phyloP scores from a whole-genome alignment of 495 filamentous ascomycete genomes.

The Aspergillus saccharolyticus region DNA sequence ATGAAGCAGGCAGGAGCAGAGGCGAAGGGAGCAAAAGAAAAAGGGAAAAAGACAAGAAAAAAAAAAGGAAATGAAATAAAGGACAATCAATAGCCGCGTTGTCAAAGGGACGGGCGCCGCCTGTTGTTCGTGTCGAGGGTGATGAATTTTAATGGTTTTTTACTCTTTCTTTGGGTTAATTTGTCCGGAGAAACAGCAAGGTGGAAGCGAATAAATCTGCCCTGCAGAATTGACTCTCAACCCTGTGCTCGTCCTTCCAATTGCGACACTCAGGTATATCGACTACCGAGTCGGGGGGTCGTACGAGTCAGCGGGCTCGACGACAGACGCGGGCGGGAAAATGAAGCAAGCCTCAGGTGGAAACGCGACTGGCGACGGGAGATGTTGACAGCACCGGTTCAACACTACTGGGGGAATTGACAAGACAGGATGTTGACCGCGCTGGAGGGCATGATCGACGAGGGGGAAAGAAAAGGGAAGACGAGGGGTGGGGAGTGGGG shows the following conservation, averaged over 20 bases:
- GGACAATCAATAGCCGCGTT: slow-evolving; percentile 8
- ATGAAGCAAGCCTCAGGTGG: slow-evolving; percentile 14
- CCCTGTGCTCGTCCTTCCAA: slow-evolving; percentile 11
- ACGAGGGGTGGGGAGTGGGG: slow-evolving; percentile 9
- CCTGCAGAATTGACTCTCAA: slow-evolving; percentile 22
- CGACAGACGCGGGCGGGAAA: slow-evolving; percentile 19
- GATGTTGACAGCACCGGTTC: slow-evolving; percentile 7
- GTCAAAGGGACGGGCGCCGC: slow-evolving; percentile 13
- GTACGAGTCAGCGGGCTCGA: slow-evolving; percentile 8
- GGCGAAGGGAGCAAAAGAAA: background rate
- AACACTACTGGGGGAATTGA: slow-evolving; percentile 25
- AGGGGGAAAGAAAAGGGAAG: slow-evolving; percentile 2
- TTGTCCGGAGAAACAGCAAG: slow-evolving; percentile 3
- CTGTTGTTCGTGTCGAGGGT: slow-evolving; percentile 10
- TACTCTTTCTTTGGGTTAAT: slow-evolving; percentile 6
- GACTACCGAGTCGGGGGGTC: slow-evolving; percentile 13
- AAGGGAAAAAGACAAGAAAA: background rate
- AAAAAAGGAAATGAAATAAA: slow-evolving; percentile 9
- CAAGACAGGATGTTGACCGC: slow-evolving; percentile 13
- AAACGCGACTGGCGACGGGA: slow-evolving; percentile 16
- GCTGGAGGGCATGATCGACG: slow-evolving; percentile 23
- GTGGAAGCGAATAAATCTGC: slow-evolving; percentile 17
- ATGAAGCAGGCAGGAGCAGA: slow-evolving; percentile 5
- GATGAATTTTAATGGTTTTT: slow-evolving; percentile 9
- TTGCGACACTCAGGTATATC: background rate